phyloP scores from a whole-genome alignment of 2,329 filamentous ascomycete species.

The Didymella pinodella region DNA sequence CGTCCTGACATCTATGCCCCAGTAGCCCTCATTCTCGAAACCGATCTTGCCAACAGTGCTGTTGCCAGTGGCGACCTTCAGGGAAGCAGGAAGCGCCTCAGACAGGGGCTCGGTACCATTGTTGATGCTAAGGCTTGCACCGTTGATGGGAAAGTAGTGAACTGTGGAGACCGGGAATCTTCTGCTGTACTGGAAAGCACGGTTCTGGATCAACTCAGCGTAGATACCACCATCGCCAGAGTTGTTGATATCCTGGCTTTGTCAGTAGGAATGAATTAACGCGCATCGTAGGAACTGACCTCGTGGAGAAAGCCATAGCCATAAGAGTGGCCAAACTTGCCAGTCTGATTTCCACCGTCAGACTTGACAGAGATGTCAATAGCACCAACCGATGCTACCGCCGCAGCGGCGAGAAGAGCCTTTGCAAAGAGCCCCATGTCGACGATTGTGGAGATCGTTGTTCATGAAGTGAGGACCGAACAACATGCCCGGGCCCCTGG shows the following conservation, averaged over 20 bases:
- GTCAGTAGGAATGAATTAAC: slow-evolving; percentile 4
- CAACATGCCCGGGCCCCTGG: slow-evolving; percentile 1
- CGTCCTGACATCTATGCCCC: slow-evolving; percentile 60
- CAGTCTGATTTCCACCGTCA: slow-evolving; percentile 40
- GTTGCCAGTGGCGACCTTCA: slow-evolving; percentile 52
- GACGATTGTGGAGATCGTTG: slow-evolving; percentile 23
- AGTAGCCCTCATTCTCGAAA: slow-evolving; percentile 60
- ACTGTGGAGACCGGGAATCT: slow-evolving; percentile 36
- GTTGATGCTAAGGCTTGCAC: slow-evolving; percentile 49
- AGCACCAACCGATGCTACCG: slow-evolving; percentile 32
- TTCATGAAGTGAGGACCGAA: slow-evolving; percentile 17
- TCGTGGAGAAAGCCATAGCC: slow-evolving; percentile 46
- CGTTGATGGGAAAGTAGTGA: slow-evolving; percentile 45
- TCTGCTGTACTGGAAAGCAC: slow-evolving; percentile 68
- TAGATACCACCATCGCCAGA: slow-evolving; percentile 77
- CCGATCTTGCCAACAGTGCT: slow-evolving; percentile 53
- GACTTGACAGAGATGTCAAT: slow-evolving; percentile 39
- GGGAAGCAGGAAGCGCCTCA: slow-evolving; percentile 54
- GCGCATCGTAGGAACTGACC: slow-evolving; percentile 16
- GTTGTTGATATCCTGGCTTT: slow-evolving; percentile 62
- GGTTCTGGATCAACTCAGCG: slow-evolving; percentile 73
- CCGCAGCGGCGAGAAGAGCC: slow-evolving; percentile 33
- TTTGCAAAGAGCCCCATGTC: slow-evolving; percentile 34
- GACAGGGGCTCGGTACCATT: slow-evolving; percentile 54
- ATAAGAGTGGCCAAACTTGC: slow-evolving; percentile 40